Conservation (phyloP, 306 rosid genomes). For the Sicyos baderoa region DNA sequence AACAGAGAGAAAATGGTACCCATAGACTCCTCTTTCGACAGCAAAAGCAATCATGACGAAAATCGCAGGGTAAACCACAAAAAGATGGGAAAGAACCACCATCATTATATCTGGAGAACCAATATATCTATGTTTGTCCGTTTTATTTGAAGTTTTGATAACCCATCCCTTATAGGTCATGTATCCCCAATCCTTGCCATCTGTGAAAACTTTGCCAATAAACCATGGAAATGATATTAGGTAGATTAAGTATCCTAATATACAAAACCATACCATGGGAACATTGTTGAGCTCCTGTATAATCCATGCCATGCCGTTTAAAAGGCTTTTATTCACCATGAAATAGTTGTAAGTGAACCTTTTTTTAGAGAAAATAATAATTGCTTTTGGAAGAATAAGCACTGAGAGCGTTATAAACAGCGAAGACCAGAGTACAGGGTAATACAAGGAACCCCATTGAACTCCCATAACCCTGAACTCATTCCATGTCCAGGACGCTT, state of each 20-base stretch:
- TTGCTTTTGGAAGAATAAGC: constrained; percentile 68
- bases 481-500: constrained; percentile 83
- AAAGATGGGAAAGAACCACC: constrained; percentile 78
- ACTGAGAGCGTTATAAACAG: constrained; percentile 37
- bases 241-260: constrained; percentile 62
- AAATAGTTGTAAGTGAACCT: constrained; percentile 50
- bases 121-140: constrained; percentile 42
- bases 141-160: constrained; percentile 37
- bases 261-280: constrained; percentile 54
- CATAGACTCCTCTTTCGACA: constrained; percentile 50
- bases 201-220: constrained; percentile 58
- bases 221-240: constrained; percentile 74
- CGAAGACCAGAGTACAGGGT: constrained; percentile 61
- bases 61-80: constrained; percentile 68
- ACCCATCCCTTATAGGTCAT: constrained; percentile 93
- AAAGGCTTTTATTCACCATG: constrained; percentile 37
- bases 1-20: constrained; percentile 37
- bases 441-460: constrained; percentile 74
- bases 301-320: constrained; percentile 49
- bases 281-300: constrained; percentile 64
- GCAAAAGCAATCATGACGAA: constrained; percentile 43
- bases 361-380: constrained; percentile 48
- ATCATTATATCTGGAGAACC: constrained; percentile 84
- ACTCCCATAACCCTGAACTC: constrained; percentile 84
- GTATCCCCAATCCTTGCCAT: constrained; percentile 47